Evolutionary conservation across 805 yeast genomes (phyloP), one percentile per base, ranked within the genome.

Genomic region (Monosporozyma aerobia): DNA sequence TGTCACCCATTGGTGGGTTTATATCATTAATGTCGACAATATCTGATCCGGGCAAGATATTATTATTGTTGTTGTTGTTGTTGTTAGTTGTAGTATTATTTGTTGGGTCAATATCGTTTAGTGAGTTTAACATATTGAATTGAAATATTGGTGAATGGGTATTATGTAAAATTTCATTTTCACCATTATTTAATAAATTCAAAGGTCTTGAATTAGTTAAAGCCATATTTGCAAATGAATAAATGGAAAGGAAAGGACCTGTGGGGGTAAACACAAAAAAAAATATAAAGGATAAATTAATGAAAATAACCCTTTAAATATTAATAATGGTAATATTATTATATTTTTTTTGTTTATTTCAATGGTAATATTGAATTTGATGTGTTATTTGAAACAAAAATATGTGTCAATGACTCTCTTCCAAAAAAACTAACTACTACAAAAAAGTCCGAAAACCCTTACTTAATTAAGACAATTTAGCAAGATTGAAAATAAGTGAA

Each of bases 171-270:
- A 64, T 50, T 43, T 65, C 71, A 52, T 61, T 63, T 49, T 72
- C 75, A 53, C 69, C 64, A 30, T 14, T 30, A 10, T 66, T 63
- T 43, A 82, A 78, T 59, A 80, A 71, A 37, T 76, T 78, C 51
- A 79, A 73, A 29, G 85, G 85, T 74, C 84, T 79, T 73, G 83
- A 77, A 63, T 81, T 82, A 56, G 86, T 81, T 70, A 81, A 74
- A 53, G 86, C 86, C 86, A 81, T 81, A 11, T 32, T 23, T n/a
- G 37, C 14, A 43, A 50, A 19, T 25, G 37, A 37, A 27, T n/a
- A 37, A 29, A 33, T 11, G 22, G 16, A 32, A 41, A 19, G 19
- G 19, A 19, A 19, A 19, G 19, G 19, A 19, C 19, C 19, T 19
- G 19, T 19, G 19, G 19, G 19, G 19, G 19, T 19, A 2, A 19